Evolutionary conservation across 2,329 filamentous ascomycete species (phyloP), one percentile per base, ranked within the genome.

Genomic region (Nemania abortiva): DNA sequence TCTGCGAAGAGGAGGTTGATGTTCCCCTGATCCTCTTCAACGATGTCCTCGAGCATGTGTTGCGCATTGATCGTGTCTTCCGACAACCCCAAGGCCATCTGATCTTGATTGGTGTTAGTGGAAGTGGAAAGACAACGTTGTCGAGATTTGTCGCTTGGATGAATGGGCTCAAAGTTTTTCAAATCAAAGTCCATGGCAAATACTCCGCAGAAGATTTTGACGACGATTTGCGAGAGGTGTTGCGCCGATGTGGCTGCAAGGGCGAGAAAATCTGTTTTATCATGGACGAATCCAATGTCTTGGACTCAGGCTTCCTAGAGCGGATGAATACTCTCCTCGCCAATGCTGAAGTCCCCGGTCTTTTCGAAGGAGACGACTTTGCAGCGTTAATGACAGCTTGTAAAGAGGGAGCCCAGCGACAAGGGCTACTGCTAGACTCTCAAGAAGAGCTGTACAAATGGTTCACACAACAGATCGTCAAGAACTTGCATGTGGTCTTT

Each of bases 241-340:
- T 99, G 49, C 91, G 96, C 54, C 90, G 96, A 66, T 97, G 94
- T 75, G 96, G 96, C 71, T 98, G 95, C 85, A 98, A 98, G 85
- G 96, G 96, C 42, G 96, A 99, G 80, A 98, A 98, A 86, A 97
- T 99, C 57, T 99, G 97, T 83, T 99, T 99, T 85, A 98, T 99
- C 84, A 98, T 99, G 95, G 96, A 99, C 79, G 96, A 99, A 83
- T 92, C 95, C 10, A 99, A 99, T 77, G 96, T 99, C 42, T 88
- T 99, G 31, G 96, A 99, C 81, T 99, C 96, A 52, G 96, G 96
- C 63, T 99, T 99, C 90, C 82, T 99, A 64, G 96, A 99, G 81
- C 91, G 97, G 76, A 99, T 99, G 96, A 99, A 99, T 80, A 99
- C 96, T 0, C 84, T 99, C 59, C 90, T 99, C 70, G 97, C 96